Percentiles rank a stretch among this genome's conserved stretches.
phyloP scores from a whole-genome alignment of 164 flowering plant genomes.

The Vitis labrusca region DNA sequence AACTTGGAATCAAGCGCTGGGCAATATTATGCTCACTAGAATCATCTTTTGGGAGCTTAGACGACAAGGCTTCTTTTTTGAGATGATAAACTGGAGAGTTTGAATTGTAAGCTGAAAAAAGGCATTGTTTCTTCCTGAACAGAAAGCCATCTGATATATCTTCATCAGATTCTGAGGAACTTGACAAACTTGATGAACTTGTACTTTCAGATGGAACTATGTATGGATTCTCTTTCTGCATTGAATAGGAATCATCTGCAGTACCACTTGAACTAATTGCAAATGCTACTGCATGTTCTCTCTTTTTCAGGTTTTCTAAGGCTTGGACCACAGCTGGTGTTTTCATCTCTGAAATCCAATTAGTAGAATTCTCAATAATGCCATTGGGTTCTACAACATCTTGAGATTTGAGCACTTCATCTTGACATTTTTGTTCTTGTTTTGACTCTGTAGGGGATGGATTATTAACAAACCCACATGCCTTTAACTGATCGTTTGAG shows the following conservation, averaged over 20 bases:
- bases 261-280: slow-evolving; percentile 3
- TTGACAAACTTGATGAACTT: slow-evolving; percentile 10
- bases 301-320: slow-evolving; percentile 7
- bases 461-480: slow-evolving; percentile 2
- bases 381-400: slow-evolving; percentile 4
- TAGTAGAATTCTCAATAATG: slow-evolving; percentile 7
- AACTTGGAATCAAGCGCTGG: not conserved
- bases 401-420: slow-evolving; percentile 5
- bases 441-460: slow-evolving; percentile 9
- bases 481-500: slow-evolving; percentile 20
- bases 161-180: slow-evolving; percentile 16
- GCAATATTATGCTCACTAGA: not conserved
- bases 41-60: slow-evolving; percentile 6
- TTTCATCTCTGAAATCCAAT: slow-evolving; percentile 21
- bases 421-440: not conserved
- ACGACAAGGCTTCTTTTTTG: slow-evolving; percentile 21
- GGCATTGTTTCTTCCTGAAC: not conserved
- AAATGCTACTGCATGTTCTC: slow-evolving; percentile 3
- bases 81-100: slow-evolving; percentile 14
- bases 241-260: not conserved
- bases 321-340: slow-evolving; percentile 7
- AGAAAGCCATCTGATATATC: slow-evolving; percentile 10
- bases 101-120: slow-evolving; percentile 5
- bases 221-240: slow-evolving; percentile 1
- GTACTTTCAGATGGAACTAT: slow-evolving; percentile 10